Evolutionary conservation across 768 basidiomycete genomes (phyloP).

Genomic region (Lactarius vividus): DNA sequence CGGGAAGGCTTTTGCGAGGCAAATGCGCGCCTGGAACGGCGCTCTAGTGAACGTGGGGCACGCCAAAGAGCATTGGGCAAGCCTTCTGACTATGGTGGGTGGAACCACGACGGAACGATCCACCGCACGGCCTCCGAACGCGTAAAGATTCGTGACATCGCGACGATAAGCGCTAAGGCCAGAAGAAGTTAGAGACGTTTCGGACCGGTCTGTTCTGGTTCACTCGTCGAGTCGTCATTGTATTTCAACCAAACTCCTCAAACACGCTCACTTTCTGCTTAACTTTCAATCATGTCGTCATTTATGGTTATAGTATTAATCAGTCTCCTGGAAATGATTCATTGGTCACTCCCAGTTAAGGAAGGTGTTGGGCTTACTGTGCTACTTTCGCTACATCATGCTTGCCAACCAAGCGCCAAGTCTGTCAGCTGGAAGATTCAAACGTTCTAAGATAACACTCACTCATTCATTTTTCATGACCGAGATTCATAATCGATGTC

Average conservation of each 20-base stretch:
- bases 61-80: slow-evolving; percentile 8
- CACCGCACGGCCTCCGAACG: slow-evolving; percentile 1
- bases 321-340: background rate
- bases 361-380: slow-evolving; percentile 4
- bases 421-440: background rate
- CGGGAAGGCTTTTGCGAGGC: background rate
- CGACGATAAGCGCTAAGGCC: background rate
- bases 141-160: background rate
- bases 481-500: background rate
- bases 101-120: background rate
- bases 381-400: background rate
- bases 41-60: background rate
- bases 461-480: background rate
- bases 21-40: background rate
- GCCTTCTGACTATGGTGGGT: background rate
- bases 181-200: background rate
- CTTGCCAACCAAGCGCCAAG: background rate
- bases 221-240: background rate
- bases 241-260: background rate
- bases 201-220: background rate
- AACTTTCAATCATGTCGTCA: background rate
- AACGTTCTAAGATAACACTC: slow-evolving; percentile 6
- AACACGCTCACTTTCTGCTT: background rate
- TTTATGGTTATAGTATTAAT: slow-evolving; percentile 14
- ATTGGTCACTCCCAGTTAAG: background rate